Base-by-base conservation (phyloP, 1,139 yeast genomes). In the Lodderomyces jiufengensis region DNA sequence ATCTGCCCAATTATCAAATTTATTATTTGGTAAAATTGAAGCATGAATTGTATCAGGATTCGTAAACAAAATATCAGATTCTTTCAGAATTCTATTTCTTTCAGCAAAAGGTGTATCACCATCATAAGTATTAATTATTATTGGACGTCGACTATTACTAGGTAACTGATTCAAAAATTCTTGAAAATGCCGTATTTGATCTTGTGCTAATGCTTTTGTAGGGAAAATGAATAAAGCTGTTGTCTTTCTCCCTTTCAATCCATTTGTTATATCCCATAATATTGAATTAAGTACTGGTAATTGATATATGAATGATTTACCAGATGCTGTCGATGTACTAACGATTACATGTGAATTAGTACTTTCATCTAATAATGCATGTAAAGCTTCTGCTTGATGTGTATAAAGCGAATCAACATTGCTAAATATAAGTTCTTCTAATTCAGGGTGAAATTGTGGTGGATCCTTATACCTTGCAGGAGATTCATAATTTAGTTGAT, bases 121-220 rank as follows among this genome's bases (percentile, higher is more conserved):
- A 57, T 92, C 99, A 51, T 79, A 92, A 0, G 97, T 85, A 33
- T 84, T 90, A 1, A 83, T 84, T 1, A 66, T 52, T 4, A 75
- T 60, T 10, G 60, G 58, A 23, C 61, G 44, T 13, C 39, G 42
- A 39, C 26, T 63, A 55, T 49, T 48, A 2, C 61, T 40, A 1
- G 71, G 70, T 30, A 81, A 63, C 27, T 61, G 55, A 5, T 59
- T 56, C 20, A 86, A 62, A n/a, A 88, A 63, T 23, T 73, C 76
- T 35, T 72, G 70, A 37, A 94, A 66, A 10, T 95, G 81, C 34
- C 95, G 66, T 50, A 81, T 82, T 58, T 92, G 99, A 63, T 92
- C 98, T 54, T 92, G 98, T 0, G 98, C 97, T 32, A 92, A 66
- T 0, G 99, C 98, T 52, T 92, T 92, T 0, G 99, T 92, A 1